Percentiles rank a stretch among this genome's conserved stretches.
phyloP scores from a whole-genome alignment of 129 eudicot genomes.

The sunflower (Helianthus annuus) region DNA sequence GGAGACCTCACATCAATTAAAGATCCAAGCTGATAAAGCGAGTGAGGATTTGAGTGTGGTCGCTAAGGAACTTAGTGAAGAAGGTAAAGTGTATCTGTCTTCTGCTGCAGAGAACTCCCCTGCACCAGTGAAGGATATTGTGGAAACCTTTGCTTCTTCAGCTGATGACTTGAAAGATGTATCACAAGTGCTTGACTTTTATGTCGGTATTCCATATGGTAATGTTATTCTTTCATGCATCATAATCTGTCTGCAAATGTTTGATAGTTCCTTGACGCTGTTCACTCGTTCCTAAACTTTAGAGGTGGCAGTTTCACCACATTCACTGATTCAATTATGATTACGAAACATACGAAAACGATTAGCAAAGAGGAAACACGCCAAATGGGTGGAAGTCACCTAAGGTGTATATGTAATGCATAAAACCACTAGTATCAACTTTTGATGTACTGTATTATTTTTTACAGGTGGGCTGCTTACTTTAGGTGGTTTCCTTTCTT shows the following conservation, averaged over 20 bases:
- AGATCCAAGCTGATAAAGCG: slow-evolving; percentile 91
- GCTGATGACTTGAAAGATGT: slow-evolving; percentile 63
- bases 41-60: slow-evolving; percentile 64
- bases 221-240: background rate
- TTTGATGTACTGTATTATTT: slow-evolving; percentile 15
- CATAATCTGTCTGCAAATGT: background rate
- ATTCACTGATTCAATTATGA: background rate
- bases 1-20: slow-evolving; percentile 71
- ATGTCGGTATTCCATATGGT: slow-evolving; percentile 97
- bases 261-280: background rate
- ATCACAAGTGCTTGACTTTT: slow-evolving; percentile 73
- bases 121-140: slow-evolving; percentile 88
- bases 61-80: slow-evolving; percentile 72
- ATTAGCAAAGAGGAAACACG: background rate
- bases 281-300: background rate
- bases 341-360: background rate
- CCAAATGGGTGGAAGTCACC: background rate
- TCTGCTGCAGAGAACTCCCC: slow-evolving; percentile 87
- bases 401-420: background rate
- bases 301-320: background rate
- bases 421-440: background rate
- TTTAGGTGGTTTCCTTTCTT: slow-evolving; percentile 74
- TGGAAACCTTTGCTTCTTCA: slow-evolving; percentile 82
- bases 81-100: slow-evolving; percentile 73
- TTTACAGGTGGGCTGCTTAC: slow-evolving; percentile 73